Base-by-base conservation (phyloP, 1,284 basidiomycete genomes). In the Fomitiporia mediterranea region DNA sequence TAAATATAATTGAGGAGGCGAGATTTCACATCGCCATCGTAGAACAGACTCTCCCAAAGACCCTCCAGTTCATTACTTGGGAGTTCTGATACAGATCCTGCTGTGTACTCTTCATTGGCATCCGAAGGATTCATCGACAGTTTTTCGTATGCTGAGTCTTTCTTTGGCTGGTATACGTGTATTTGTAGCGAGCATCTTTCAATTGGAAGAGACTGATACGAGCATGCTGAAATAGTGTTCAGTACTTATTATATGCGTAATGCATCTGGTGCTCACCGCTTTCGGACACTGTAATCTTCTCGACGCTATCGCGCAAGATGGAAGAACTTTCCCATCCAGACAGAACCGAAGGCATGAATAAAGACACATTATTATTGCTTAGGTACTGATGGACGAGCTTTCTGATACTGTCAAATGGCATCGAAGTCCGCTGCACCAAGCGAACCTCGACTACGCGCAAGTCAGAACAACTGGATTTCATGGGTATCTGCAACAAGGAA, bases 1-100 rank as follows among this genome's bases (percentile, higher is more conserved):
- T 95, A 86, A 61, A 98, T 97, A 70, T 98, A 98, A 68, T 93
- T 86, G 54, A 99, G 78, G 9, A 99, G 76, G 58, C 86, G 87
- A 55, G 85, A 72, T 71, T 99, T 99, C 69, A 98, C 86, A 65
- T 93, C 83, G 62, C 91, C 89, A 4, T 86, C 80, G 68, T 97
- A 99, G 65, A 98, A 88, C 60, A 99, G 69, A 49, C 89, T 94
- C 55, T 86, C 83, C 85, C 97, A 99, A 2, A 98, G 72, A 0
- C 96, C 94, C 60, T 98, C 95, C 73, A 91, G 85, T 35, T 77
- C 79, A 57, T 75, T 70, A 58, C 86, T 91, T 0, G 95, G 96
- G 32, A 98, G 78, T 60, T 94, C 89, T 60, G 86, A 84, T 17
- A 97, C 84, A 51, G 80, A 89, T 0, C 94, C 95, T 2, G 95